phyloP scores from a whole-genome alignment of 1,284 basidiomycete genomes.

The Trichosporon asahii region DNA sequence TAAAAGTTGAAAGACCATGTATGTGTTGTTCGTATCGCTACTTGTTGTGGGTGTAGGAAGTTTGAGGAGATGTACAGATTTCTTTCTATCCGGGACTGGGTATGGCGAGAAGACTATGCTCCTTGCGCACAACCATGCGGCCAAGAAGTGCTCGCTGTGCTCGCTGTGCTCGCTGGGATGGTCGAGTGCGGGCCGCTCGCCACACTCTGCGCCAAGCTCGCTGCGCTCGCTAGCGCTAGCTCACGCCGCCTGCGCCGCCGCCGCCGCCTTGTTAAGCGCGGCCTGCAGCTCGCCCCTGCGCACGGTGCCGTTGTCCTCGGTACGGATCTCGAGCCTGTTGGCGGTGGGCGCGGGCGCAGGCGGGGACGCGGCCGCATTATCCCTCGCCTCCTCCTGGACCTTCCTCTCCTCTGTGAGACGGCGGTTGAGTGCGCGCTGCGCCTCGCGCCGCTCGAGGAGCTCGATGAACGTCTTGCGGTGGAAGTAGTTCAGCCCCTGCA shows the following conservation, averaged over 20 bases:
- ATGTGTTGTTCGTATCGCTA: not conserved
- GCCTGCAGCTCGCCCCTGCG: constrained; percentile 4
- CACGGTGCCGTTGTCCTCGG: not conserved
- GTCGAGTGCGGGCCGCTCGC: no score
- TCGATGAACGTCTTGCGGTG: constrained; percentile 59
- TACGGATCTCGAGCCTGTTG: not conserved
- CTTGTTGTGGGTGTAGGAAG: not conserved
- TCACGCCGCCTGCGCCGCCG: constrained; percentile 5
- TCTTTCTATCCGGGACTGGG: not conserved
- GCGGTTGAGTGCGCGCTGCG: constrained; percentile 9
- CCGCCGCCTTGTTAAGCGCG: constrained; percentile 5
- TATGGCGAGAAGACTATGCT: no score
- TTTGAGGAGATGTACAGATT: not conserved
- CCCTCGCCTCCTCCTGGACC: not conserved
- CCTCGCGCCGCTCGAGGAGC: constrained; percentile 26
- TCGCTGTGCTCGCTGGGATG: no score
- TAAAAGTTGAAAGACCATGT: not conserved
- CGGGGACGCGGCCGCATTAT: not conserved
- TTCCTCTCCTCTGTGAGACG: constrained; percentile 12
- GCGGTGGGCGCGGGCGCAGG: no score
- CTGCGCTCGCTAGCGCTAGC: not conserved
- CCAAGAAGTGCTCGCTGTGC: no score
- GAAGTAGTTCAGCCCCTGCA: constrained; percentile 83
- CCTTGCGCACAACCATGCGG: no score
- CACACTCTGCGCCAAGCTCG: no score